Conservation (phyloP, 495 filamentous ascomycete genomes). For the Trypethelium eluteriae region DNA sequence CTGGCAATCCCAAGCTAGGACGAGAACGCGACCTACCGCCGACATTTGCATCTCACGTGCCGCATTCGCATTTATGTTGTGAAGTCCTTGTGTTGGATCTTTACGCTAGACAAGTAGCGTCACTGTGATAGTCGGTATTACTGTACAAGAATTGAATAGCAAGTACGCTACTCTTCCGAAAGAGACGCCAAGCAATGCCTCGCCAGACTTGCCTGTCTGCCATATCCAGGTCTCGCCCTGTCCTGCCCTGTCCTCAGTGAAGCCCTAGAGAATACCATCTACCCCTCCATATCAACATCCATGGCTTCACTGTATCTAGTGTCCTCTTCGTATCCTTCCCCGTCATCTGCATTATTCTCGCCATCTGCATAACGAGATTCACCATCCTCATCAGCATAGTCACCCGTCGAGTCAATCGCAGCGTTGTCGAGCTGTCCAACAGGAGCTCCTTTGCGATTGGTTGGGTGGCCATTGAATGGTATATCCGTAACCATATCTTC, state of each 20-base stretch:
- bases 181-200: slow-evolving; percentile 5
- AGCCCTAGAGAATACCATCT: not conserved
- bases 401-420: not conserved
- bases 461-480: no score
- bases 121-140: not conserved
- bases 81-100: not conserved
- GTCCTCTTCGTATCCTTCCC: slow-evolving; percentile 18
- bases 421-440: no score
- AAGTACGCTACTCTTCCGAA: no score
- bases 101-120: no score
- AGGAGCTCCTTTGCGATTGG: not conserved
- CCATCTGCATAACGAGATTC: slow-evolving; percentile 5
- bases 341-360: slow-evolving; percentile 13
- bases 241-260: not conserved
- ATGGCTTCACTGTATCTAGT: slow-evolving; percentile 14
- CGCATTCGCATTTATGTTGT: not conserved
- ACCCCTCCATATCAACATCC: slow-evolving; percentile 17
- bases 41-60: not conserved
- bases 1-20: no score
- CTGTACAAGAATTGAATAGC: not conserved
- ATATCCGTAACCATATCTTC: not conserved
- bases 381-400: not conserved
- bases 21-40: no score
- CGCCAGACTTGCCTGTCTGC: not conserved
- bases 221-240: not conserved